Base-by-base conservation (phyloP, 2,329 filamentous ascomycete genomes). In the Diplodia mutila region DNA sequence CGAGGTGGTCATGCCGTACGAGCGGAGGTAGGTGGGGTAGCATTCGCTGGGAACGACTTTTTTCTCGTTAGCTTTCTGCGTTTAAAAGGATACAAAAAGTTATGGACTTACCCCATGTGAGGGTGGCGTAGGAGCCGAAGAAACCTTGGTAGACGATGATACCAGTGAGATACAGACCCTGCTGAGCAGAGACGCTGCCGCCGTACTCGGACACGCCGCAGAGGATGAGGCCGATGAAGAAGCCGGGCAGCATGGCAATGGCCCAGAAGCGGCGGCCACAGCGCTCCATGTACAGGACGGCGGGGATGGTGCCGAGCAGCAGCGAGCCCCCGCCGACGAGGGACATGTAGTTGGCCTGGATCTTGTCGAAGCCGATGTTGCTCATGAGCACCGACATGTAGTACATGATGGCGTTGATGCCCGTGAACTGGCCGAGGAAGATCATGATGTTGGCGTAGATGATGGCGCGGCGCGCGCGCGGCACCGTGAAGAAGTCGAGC, bases 211-310 rank as follows among this genome's bases (percentile, higher is more conserved):
- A 87, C 21, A 84, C 79, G 4, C 89, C 90, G 69, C 92, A 88
- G 27, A 92, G 80, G 11, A 91, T 77, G 0, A 92, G 82, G 18
- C 90, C 90, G 53, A 91, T 75, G 72, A 92, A 90, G 82, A 91
- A 92, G 0, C 89, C 88, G 0, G 89, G 89, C 49, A 92, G 80
- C 86, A 90, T 92, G 4, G 83, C 84, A 69, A 89, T 90, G 37
- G 89, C 90, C 90, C 90, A 92, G 84, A 91, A 91, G 4, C 90
- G 87, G 25, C 90, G 87, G 14, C 90, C 90, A 59, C 88, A 91
- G 2, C 83, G 85, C 73, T 92, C 90, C 90, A 92, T 92, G 70
- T 86, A 86, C 74, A 91, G 84, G 66, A 90, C 87, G 0, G 88
- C 89, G 0, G 89, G 89, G 39, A 91, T 88, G 0, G 89, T 89